A percentile compares a stretch with the other conserved stretches of the same genome.
These are phyloP conservation scores for Camellia lanceoleosa DNA, from an alignment of 148 eudicot species.

Conservation along the genomic window DNA sequence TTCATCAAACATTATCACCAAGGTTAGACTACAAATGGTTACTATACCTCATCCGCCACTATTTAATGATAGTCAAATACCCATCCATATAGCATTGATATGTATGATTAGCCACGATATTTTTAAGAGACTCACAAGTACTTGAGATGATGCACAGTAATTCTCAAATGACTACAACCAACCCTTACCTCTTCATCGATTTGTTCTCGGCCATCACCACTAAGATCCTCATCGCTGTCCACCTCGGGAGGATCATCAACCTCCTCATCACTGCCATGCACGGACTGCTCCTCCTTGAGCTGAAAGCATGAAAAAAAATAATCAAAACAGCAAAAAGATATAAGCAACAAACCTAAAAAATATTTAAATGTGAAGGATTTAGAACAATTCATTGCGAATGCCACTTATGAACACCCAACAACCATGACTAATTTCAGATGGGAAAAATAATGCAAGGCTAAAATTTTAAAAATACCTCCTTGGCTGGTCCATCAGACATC, in stretches of 20 bases:
- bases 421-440: neutral
- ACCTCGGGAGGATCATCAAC: conserved; percentile 65
- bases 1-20: conserved; percentile 5
- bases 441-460: too few relatives aligned
- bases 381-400: neutral
- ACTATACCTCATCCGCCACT: neutral
- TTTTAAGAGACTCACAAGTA: neutral
- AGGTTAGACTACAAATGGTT: neutral
- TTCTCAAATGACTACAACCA: neutral
- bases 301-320: conserved; percentile 24
- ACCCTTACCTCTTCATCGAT: conserved; percentile 72
- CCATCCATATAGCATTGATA: neutral
- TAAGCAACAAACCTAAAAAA: neutral
- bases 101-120: neutral
- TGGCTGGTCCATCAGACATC: conserved; percentile 67
- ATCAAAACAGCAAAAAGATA: neutral
- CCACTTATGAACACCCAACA: neutral
- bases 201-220: conserved; percentile 49
- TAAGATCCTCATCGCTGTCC: conserved; percentile 84
- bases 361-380: neutral
- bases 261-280: conserved; percentile 94
- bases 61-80: neutral
- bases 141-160: neutral
- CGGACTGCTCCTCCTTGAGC: conserved; percentile 78
- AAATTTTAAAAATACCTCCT: conserved; percentile 52